Evolutionary conservation across 2,329 filamentous ascomycete genomes (phyloP), one percentile per base, ranked within the genome.

Genomic region (Fusarium sp.): DNA sequence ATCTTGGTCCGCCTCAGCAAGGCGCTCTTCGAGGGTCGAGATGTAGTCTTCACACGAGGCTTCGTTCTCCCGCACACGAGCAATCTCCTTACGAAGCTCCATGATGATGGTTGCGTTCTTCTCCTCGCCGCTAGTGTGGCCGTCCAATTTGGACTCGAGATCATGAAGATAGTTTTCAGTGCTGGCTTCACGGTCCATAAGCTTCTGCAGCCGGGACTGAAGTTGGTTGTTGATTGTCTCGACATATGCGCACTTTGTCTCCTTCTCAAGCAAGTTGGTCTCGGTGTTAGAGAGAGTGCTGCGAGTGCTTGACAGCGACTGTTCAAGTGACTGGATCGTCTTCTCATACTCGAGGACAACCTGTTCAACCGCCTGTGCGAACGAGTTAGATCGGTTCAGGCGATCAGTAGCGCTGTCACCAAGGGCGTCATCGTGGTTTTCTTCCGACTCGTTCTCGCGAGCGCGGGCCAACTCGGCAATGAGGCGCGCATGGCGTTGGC

Each of bases 331-430:
- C 81, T 98, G 95, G 58, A 99, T 99, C 0, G 97, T 99, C 87
- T 97, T 98, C 82, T 99, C 97, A 80, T 99, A 99, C 83, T 99
- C 96, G 57, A 98, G 86, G 4, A 99, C 94, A 24, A 99, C 94
- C 79, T 97, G 94, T 79, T 99, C 96, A 22, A 99, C 96, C 31
- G 96, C 96, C 80, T 97, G 93, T 2, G 96, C 95, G 80, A 99
- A 98, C 0, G 94, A 97, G 80, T 97, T 98, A 20, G 97, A 99
- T 44, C 96, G 92, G 80, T 98, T 97, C 73, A 98, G 85, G 62
- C 96, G 90, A 80, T 98, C 95, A 27, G 95, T 92, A 1, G 95
- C 94, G 75, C 87, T 94, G 80, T 96, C 94, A 63, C 92, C 94
- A 17, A 92, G 85, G 14, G 90, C 88, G 17, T 81, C 80, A 46